Percentiles rank a stretch among this genome's conserved stretches.
These are phyloP conservation scores for Debaryomyces tyrocola DNA, from an alignment of 805 yeast genomes.

Conservation along the genomic window DNA sequence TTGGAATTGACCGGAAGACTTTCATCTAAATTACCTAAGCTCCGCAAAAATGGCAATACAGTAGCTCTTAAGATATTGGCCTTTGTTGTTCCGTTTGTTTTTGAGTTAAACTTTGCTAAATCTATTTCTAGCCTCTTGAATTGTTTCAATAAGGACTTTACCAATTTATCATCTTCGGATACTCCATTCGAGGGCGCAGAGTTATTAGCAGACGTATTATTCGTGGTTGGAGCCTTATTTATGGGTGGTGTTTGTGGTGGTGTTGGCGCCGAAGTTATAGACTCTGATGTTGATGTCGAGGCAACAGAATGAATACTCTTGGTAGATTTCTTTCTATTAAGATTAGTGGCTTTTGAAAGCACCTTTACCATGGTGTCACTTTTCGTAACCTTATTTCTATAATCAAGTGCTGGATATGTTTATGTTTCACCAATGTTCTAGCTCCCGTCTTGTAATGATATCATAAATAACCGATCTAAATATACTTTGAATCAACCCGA, in stretches of 20 bases:
- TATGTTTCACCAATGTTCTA: not conserved
- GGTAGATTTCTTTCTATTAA: constrained; percentile 13
- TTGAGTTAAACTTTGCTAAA: constrained; percentile 43
- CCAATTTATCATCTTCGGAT: constrained; percentile 10
- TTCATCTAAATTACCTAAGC: constrained; percentile 18
- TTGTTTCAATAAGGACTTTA: constrained; percentile 25
- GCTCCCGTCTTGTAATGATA: not conserved
- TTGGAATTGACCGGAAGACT: constrained; percentile 17
- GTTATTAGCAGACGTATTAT: not conserved
- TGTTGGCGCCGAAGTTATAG: not conserved
- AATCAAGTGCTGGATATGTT: not conserved
- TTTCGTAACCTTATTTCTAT: not conserved
- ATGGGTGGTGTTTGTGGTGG: not conserved
- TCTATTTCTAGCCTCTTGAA: constrained; percentile 45
- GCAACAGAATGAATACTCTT: constrained; percentile 9
- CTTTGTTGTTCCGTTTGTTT: constrained; percentile 37
- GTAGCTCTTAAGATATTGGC: constrained; percentile 49
- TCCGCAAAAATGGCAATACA: constrained; percentile 45
- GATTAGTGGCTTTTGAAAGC: constrained; percentile 14
- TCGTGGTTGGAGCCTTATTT: not conserved
- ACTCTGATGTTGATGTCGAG: constrained; percentile 3
- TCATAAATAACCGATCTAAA: too few relatives aligned
- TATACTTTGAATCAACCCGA: too few relatives aligned
- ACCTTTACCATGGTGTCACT: constrained; percentile 17
- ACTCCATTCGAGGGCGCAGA: not conserved